Conservation (phyloP, 208 protist species). For the Leishmania martiniquensis region DNA sequence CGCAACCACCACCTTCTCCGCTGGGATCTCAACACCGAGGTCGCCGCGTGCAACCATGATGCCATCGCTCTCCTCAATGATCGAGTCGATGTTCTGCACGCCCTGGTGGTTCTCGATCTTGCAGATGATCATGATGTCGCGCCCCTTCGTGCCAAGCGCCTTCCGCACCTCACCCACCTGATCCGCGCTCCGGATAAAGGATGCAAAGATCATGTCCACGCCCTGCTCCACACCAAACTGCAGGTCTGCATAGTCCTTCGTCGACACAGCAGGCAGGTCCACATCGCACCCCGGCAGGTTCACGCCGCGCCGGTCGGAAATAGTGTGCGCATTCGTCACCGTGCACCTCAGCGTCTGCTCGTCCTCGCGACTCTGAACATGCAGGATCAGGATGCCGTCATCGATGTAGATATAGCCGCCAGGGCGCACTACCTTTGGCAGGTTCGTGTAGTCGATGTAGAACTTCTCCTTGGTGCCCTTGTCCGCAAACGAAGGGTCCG, state of each 20-base stretch:
- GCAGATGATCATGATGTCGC: conserved; percentile 96
- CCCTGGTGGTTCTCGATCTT: conserved; percentile 99
- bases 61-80: conserved; percentile 96
- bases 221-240: conserved; percentile 95
- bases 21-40: conserved; percentile 98
- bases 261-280: conserved; percentile 88
- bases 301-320: conserved; percentile 86
- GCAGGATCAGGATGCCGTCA: conserved; percentile 95
- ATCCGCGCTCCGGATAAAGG: conserved; percentile 96
- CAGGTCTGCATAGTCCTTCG: conserved; percentile 95
- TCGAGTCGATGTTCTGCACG: conserved; percentile 98
- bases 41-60: conserved; percentile 99
- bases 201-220: conserved; percentile 99
- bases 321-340: conserved; percentile 81
- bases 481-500: conserved; percentile 83
- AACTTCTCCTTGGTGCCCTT: conserved; percentile 84
- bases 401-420: conserved; percentile 96
- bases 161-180: conserved; percentile 95
- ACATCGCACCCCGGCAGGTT: conserved; percentile 91
- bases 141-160: conserved; percentile 90
- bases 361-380: conserved; percentile 78
- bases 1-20: conserved; percentile 97
- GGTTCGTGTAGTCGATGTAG: conserved; percentile 93
- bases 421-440: conserved; percentile 76
- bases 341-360: conserved; percentile 77